Evolutionary conservation across 2,329 filamentous ascomycete genomes (phyloP), one percentile per base, ranked within the genome.

Genomic region (Verticillium longisporum): DNA sequence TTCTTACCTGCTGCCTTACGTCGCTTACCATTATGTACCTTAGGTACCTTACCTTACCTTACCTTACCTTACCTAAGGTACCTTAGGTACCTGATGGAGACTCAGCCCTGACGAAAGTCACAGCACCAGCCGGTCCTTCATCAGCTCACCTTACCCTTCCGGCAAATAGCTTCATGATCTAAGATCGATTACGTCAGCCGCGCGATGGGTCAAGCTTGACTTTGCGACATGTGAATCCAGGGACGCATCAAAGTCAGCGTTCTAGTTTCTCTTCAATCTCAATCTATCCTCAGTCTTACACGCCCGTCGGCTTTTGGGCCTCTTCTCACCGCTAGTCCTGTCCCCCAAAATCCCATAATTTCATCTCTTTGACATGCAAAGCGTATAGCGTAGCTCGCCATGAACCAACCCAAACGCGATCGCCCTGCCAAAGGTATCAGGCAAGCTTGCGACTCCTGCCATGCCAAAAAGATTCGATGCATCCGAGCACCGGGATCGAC

Each of bases 371-470:
- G 26, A 26, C 26, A 26, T 26, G 26, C 26, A 26, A 26, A 26
- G 26, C 26, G 26, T 26, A 4, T 26, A 26, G 4, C 26, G 26
- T 26, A 26, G 26, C 21, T 26, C 3, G 45, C 45, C 45, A 50
- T 50, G 45, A 50, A 50, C n/a, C 45, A 50, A 18, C 45, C 45
- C 3, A 21, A n/a, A 50, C 45, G 45, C 18, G 45, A 50, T 21
- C 45, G 45, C n/a, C 45, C 45, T 21, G 45, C 45, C 4, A 57
- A 41, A 11, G 55, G 55, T n/a, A 60, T 60, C 38, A 41, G 61
- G 26, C 61, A 60, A 55, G 58, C 58, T 13, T 62, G 61, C 58
- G 61, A 62, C 55, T 37, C 58, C n/a, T 62, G 58, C 58, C 61
- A 60, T 13, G 60, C 41, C 14, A 60, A 58, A 36, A 62, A 62